These are phyloP conservation scores for Millerozyma acaciae DNA, from an alignment of 805 yeast species.

Conservation along the genomic window DNA sequence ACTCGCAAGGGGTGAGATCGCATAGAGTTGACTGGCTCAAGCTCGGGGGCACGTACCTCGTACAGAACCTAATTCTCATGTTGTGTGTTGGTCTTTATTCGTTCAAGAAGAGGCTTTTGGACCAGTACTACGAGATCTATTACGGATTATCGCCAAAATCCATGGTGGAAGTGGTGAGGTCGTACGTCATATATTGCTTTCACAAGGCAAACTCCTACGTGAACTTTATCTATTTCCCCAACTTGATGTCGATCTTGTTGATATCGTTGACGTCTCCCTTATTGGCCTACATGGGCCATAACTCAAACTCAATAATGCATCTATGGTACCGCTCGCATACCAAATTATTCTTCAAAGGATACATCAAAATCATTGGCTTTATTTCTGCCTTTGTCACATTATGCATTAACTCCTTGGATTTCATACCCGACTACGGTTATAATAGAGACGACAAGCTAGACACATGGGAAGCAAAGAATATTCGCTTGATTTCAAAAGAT, in stretches of 20 bases:
- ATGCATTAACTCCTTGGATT: constrained; percentile 18
- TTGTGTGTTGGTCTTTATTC: constrained; percentile 14
- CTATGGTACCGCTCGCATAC: constrained; percentile 7
- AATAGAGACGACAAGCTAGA: constrained; percentile 7
- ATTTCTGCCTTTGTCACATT: constrained; percentile 28
- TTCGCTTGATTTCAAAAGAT: constrained; percentile 20
- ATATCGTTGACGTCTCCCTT: constrained; percentile 32
- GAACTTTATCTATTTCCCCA: constrained; percentile 35
- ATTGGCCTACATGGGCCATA: constrained; percentile 12
- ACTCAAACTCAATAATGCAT: constrained; percentile 4
- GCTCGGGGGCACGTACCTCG: constrained; percentile 20
- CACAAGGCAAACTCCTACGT: constrained; percentile 27
- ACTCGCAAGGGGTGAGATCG: constrained; percentile 22
- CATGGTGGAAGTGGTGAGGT: constrained; percentile 8
- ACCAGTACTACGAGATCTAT: constrained; percentile 21
- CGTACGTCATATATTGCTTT: constrained; percentile 16
- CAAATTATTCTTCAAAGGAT: constrained; percentile 25
- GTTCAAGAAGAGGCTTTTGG: constrained; percentile 19
- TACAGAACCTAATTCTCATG: constrained; percentile 21
- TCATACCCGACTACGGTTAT: constrained; percentile 18
- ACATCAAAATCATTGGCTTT: constrained; percentile 33
- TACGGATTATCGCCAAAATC: constrained; percentile 7
- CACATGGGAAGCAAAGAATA: constrained; percentile 7
- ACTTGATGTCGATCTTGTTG: constrained; percentile 30
- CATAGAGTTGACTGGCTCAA: constrained; percentile 28